These are phyloP conservation scores for Macrolepiota dolichaula DNA, from an alignment of 768 basidiomycete genomes.

Conservation along the genomic window DNA sequence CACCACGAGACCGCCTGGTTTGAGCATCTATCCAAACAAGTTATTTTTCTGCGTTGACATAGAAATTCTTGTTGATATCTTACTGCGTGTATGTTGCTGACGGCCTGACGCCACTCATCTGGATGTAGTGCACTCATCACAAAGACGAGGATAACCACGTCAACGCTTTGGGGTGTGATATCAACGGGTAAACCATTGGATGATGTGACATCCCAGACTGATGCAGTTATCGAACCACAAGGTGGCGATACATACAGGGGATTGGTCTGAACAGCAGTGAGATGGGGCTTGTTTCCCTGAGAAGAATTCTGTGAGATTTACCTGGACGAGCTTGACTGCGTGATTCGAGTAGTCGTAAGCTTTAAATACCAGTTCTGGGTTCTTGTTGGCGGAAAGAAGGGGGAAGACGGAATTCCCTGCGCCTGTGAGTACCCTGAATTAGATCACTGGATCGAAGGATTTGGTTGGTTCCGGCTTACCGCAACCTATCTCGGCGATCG, in stretches of 20 bases:
- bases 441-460: not conserved
- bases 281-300: not conserved
- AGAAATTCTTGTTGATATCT: constrained; percentile 12
- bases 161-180: constrained; percentile 66
- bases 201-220: constrained; percentile 91
- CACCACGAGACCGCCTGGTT: constrained; percentile 81
- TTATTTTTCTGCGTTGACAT: not conserved
- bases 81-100: constrained; percentile 78
- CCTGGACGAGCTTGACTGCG: constrained; percentile 89
- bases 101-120: constrained; percentile 81
- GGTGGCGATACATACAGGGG: constrained; percentile 66
- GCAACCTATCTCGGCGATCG: constrained; percentile 88
- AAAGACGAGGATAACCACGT: constrained; percentile 90
- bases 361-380: constrained; percentile 66
- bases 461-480: constrained; percentile 41
- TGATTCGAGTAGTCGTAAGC: constrained; percentile 92
- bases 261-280: constrained; percentile 48
- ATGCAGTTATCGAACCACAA: constrained; percentile 67
- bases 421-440: constrained; percentile 44
- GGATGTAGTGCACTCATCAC: constrained; percentile 94
- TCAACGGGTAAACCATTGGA: constrained; percentile 54
- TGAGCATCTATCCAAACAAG: constrained; percentile 64
- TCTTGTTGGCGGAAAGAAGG: constrained; percentile 76
- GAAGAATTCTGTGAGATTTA: constrained; percentile 24
- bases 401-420: constrained; percentile 97